Evolutionary conservation across 2,329 filamentous ascomycete genomes (phyloP).

Genomic region (Incumbomyces lentus): DNA sequence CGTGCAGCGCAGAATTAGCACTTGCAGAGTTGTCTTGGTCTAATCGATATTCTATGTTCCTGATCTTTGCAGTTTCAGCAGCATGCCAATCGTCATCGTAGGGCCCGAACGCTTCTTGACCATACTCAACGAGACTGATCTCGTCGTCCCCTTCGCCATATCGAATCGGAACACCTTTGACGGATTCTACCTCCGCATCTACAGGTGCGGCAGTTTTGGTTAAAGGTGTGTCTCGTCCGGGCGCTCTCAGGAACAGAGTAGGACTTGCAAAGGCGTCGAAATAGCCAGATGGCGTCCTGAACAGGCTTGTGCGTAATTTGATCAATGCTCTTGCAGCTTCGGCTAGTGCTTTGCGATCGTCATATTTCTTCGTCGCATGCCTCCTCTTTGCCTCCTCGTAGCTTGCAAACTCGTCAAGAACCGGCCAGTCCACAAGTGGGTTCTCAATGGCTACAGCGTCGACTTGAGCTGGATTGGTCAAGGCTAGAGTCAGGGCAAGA

Average conservation of each 20-base stretch:
- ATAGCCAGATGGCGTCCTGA: slow-evolving; percentile 28
- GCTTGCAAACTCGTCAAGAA: slow-evolving; percentile 27
- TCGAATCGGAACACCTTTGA: neutral
- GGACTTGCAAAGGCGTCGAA: slow-evolving; percentile 37
- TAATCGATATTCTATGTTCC: neutral
- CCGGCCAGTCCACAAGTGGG: slow-evolving; percentile 24
- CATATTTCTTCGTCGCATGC: neutral
- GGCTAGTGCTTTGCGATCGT: slow-evolving; percentile 7
- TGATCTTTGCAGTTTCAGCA: neutral
- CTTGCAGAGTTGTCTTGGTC: neutral
- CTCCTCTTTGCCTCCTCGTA: neutral
- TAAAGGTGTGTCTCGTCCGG: slow-evolving; percentile 29
- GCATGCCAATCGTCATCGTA: slow-evolving; percentile 10
- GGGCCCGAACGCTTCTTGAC: slow-evolving; percentile 1
- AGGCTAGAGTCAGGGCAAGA: slow-evolving; percentile 32
- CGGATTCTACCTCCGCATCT: slow-evolving; percentile 8
- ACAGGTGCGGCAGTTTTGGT: slow-evolving; percentile 7
- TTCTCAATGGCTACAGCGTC: slow-evolving; percentile 25
- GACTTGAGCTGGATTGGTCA: slow-evolving; percentile 29
- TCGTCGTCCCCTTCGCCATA: slow-evolving; percentile 3
- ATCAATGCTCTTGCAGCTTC: slow-evolving; percentile 15
- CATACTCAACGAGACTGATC: slow-evolving; percentile 2
- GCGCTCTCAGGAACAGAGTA: slow-evolving; percentile 31
- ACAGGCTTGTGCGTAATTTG: slow-evolving; percentile 29
- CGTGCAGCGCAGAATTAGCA: neutral